Evolutionary conservation across 768 basidiomycete genomes (phyloP).

Genomic region (Neoboletus magnificus): DNA sequence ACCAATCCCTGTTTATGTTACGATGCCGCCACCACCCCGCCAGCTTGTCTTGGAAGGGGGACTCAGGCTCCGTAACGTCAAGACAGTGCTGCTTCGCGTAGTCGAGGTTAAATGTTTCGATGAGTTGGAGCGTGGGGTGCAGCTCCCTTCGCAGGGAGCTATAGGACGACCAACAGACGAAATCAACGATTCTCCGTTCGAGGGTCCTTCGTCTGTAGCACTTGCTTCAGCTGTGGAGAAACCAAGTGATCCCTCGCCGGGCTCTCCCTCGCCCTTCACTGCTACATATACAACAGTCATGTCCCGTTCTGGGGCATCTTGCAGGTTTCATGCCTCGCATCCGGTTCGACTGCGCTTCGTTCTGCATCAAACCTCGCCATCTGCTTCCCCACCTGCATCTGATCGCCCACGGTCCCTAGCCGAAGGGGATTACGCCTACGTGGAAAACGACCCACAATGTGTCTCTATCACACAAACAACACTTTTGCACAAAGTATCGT

Average conservation of each 20-base stretch:
- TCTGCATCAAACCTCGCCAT: constrained; percentile 60
- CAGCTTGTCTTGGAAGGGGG: constrained; percentile 68
- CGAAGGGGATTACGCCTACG: constrained; percentile 41
- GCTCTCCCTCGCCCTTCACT: constrained; percentile 37
- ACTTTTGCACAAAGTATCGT: constrained; percentile 78
- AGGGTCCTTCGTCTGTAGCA: constrained; percentile 33
- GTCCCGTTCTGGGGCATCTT: constrained; percentile 86
- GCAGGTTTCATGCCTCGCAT: constrained; percentile 78
- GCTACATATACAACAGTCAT: constrained; percentile 54
- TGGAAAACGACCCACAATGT: constrained; percentile 61
- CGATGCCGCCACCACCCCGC: constrained; percentile 69
- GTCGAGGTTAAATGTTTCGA: constrained; percentile 55
- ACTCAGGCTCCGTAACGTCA: constrained; percentile 74
- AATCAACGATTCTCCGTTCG: constrained; percentile 16
- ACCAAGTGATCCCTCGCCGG: constrained; percentile 37
- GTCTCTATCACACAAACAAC: constrained; percentile 78
- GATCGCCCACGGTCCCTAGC: constrained; percentile 44
- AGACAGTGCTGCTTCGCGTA: constrained; percentile 70
- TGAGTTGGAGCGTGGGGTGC: constrained; percentile 29
- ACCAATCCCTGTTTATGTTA: constrained; percentile 73
- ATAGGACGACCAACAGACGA: constrained; percentile 8
- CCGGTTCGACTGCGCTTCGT: constrained; percentile 78
- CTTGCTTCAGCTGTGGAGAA: constrained; percentile 25
- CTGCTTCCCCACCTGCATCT: constrained; percentile 47
- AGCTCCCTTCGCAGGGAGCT: constrained; percentile 27